phyloP scores from a whole-genome alignment of 1,284 basidiomycete species.

The Trichosporon faecale region DNA sequence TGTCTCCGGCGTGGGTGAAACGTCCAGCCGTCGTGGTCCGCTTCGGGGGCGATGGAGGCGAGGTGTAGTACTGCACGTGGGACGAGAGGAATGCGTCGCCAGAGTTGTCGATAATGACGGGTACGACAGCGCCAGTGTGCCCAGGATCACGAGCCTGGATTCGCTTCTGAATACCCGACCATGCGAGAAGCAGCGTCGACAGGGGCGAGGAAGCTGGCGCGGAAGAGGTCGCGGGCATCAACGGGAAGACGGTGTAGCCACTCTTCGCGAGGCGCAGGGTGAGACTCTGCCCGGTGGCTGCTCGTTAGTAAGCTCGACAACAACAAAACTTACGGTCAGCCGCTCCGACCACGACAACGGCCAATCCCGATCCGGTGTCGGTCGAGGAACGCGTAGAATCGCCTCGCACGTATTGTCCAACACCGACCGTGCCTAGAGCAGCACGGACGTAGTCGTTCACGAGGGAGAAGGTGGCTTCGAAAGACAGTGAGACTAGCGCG shows the following conservation, averaged over 20 bases:
- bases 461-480: conserved; percentile 37
- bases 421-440: conserved; percentile 30
- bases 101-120: conserved; percentile 45
- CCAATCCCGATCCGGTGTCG: conserved; percentile 35
- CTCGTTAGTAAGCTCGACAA: conserved; percentile 13
- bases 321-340: conserved; percentile 35
- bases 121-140: conserved; percentile 43
- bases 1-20: conserved; percentile 43
- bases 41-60: conserved; percentile 23
- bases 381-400: not conserved
- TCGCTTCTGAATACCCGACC: conserved; percentile 43
- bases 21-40: conserved; percentile 17
- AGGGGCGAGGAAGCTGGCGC: conserved; percentile 30
- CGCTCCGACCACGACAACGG: conserved; percentile 43
- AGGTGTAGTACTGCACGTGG: conserved; percentile 11
- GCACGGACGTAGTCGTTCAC: conserved; percentile 34
- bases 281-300: conserved; percentile 42
- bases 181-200: conserved; percentile 38
- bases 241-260: conserved; percentile 48
- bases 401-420: conserved; percentile 25
- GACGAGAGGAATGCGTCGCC: conserved; percentile 19
- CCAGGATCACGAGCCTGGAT: conserved; percentile 31
- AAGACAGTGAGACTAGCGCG: conserved; percentile 40
- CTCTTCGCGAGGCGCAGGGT: conserved; percentile 44
- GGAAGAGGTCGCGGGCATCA: conserved; percentile 31